Percentiles rank a stretch among this genome's conserved stretches.
Evolutionary conservation across 495 filamentous ascomycete species (phyloP).

Genomic region (Parmelia sp.): DNA sequence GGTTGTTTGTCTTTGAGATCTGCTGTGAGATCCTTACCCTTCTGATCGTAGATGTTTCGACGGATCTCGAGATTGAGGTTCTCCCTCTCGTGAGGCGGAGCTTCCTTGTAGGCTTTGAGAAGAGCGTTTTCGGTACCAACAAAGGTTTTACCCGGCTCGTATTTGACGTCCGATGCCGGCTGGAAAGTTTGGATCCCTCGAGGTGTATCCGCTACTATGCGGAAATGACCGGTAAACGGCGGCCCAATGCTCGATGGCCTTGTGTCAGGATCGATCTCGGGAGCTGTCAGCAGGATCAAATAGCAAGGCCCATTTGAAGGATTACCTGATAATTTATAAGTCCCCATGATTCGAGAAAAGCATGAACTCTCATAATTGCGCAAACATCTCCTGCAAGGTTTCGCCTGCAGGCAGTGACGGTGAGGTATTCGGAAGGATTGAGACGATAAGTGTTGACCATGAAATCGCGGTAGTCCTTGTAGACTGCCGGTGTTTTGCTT

Average conservation of each 20-base stretch:
- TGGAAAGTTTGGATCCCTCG: conserved; percentile 93
- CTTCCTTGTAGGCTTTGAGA: conserved; percentile 56
- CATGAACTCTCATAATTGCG: conserved; percentile 97
- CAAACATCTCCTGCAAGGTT: conserved; percentile 97
- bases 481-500: conserved; percentile 95
- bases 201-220: conserved; percentile 87
- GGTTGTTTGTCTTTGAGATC: conserved; percentile 55
- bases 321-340: conserved; percentile 97
- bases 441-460: conserved; percentile 99
- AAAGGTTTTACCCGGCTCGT: conserved; percentile 68
- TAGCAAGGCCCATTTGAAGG: conserved; percentile 8
- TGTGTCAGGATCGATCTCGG: conserved; percentile 88
- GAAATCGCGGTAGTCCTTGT: conserved; percentile 98
- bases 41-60: conserved; percentile 91
- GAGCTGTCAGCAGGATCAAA: conserved; percentile 20
- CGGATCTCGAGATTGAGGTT: conserved; percentile 85
- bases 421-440: conserved; percentile 92
- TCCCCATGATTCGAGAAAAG: conserved; percentile 98
- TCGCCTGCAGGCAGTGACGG: conserved; percentile 91
- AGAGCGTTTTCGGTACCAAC: conserved; percentile 50
- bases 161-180: conserved; percentile 67
- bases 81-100: conserved; percentile 61
- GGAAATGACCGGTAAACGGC: conserved; percentile 95
- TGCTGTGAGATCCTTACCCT: conserved; percentile 71
- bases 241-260: conserved; percentile 93